A percentile compares a stretch with the other conserved stretches of the same genome.
Conservation (phyloP, 1,139 yeast genomes). For the Blastobotrys persicus region DNA sequence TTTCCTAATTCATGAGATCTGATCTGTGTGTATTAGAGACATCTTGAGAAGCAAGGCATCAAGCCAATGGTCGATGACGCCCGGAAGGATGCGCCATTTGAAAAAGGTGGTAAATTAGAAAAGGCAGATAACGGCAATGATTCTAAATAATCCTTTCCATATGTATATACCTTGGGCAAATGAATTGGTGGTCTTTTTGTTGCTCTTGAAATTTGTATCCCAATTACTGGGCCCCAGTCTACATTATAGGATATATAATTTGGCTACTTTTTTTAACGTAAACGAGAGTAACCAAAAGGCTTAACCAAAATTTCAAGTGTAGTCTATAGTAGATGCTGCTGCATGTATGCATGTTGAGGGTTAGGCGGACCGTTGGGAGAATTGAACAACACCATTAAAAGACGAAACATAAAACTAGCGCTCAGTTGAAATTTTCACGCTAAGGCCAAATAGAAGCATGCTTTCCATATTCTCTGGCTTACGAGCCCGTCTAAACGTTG, state of each 20-base stretch:
- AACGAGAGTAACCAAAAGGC: no score
- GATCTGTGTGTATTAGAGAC: no score
- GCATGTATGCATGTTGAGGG: background rate
- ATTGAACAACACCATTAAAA: constrained; percentile 9
- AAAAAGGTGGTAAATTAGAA: constrained; percentile 51
- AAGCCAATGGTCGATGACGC: constrained; percentile 90
- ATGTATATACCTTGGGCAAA: no score
- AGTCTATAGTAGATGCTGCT: background rate
- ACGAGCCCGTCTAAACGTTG: background rate
- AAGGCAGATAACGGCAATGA: constrained; percentile 24
- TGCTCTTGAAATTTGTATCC: no score
- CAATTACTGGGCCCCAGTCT: no score
- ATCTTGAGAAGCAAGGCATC: constrained; percentile 67
- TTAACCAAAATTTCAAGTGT: no score
- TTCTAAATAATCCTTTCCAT: no score
- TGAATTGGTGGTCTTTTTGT: no score
- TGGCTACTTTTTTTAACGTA: no score
- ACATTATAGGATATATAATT: no score
- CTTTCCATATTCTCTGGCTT: constrained; percentile 2
- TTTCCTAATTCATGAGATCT: no score
- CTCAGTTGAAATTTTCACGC: background rate
- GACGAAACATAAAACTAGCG: constrained; percentile 10
- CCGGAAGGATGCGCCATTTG: constrained; percentile 86
- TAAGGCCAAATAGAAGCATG: constrained; percentile 1
- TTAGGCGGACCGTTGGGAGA: background rate